Conservation (phyloP, 1,284 basidiomycete species). For the Wolfiporia cocos region DNA sequence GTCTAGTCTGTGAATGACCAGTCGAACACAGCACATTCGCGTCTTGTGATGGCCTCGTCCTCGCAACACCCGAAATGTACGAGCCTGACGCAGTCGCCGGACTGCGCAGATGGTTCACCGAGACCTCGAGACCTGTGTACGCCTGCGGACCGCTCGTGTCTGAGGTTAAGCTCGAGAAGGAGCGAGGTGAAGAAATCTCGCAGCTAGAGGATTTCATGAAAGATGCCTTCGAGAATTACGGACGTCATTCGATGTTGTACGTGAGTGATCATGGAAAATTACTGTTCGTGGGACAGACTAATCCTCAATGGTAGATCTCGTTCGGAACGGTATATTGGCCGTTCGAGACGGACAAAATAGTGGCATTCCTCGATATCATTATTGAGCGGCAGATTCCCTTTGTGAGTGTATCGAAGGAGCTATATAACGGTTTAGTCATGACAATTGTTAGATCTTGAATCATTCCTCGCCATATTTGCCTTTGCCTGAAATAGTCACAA, state of each 20-base stretch:
- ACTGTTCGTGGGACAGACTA: neutral
- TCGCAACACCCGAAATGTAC: slow-evolving; percentile 14
- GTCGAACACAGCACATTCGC: slow-evolving; percentile 5
- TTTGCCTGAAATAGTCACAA: slow-evolving; percentile 1
- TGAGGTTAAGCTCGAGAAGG: slow-evolving; percentile 4
- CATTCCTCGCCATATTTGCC: slow-evolving; percentile 4
- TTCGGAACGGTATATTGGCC: slow-evolving; percentile 17
- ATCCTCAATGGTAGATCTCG: slow-evolving; percentile 4
- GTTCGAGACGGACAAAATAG: slow-evolving; percentile 6
- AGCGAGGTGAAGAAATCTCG: slow-evolving; percentile 7
- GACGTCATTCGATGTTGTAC: slow-evolving; percentile 18
- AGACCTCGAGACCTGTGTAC: slow-evolving; percentile 11
- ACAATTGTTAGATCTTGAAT: slow-evolving; percentile 4
- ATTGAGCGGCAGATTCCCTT: slow-evolving; percentile 14
- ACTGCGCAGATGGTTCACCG: slow-evolving; percentile 11
- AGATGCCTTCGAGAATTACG: slow-evolving; percentile 10
- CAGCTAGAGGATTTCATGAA: slow-evolving; percentile 17
- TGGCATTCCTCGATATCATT: slow-evolving; percentile 11
- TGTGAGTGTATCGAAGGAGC: slow-evolving; percentile 3
- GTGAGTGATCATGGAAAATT: slow-evolving; percentile 8
- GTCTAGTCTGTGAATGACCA: neutral
- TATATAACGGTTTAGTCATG: neutral
- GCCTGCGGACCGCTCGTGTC: slow-evolving; percentile 10
- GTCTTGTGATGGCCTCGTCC: slow-evolving; percentile 11
- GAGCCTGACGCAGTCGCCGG: slow-evolving; percentile 14